Evolutionary conservation across 2,329 filamentous ascomycete species (phyloP), one percentile per base, ranked within the genome.

Genomic region (Davidsoniella australis): DNA sequence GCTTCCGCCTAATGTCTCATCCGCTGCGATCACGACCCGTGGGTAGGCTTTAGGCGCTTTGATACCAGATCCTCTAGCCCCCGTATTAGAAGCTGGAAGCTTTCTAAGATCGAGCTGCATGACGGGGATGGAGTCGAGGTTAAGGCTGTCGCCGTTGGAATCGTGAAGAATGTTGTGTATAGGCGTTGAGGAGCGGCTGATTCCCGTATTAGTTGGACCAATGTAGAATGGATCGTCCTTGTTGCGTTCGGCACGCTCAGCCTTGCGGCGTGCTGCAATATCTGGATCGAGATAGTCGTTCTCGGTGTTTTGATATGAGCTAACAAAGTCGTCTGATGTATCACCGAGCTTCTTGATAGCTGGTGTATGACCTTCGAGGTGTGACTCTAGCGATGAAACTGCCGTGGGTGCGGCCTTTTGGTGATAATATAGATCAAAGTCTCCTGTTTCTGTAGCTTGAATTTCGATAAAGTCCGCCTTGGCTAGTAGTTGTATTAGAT

Each of bases 191-290:
- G 74, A 73, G 33, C 77, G 76, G 0, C 66, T 64, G n/a, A 65
- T 66, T 37, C 66, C 66, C 6, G 66, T 64, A 20, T 70, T 70
- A 0, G 46, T 24, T 3, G 48, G 14, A 36, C 65, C 68, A 58
- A 98, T 96, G 60, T 98, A 98, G 62, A 94, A 98, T 0, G 91
- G 91, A 58, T 98, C 91, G 59, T 96, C 89, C 56, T 76, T 83
- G 62, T 94, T 85, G 50, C 86, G 76, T 60, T 94, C 87, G 50
- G 73, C 67, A 9, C 88, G 75, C 59, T 94, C 85, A 3, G 80
- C 77, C 57, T 80, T 84, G 54, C 84, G 75, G 54, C 79, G 73
- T 4, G 84, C 82, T 40, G 85, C 61, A 43, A 85, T 85, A 57
- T 86, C 81, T 1, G 80, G 69, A 54, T 89, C 83, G 2, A 82